A percentile compares a stretch with the other conserved stretches of the same genome.
Evolutionary conservation across 1,139 yeast species (phyloP).

Genomic region (Geotrichum histeridarum): DNA sequence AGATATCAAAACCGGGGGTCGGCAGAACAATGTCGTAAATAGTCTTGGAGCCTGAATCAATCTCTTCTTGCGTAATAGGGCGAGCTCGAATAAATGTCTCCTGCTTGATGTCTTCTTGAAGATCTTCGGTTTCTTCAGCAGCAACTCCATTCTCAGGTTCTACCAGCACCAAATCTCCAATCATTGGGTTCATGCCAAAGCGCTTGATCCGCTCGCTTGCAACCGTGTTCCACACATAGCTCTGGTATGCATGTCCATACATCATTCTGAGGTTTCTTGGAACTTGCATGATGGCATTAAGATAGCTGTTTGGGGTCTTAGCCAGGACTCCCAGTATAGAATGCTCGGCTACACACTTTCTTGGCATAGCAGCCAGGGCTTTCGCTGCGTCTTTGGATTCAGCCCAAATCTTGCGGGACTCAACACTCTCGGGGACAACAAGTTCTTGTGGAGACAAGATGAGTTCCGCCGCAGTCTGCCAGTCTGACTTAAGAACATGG

Average conservation of each 20-base stretch:
- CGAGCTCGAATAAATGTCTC: constrained; percentile 57
- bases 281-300: constrained; percentile 80
- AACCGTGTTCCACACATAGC: constrained; percentile 87
- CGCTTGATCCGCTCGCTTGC: constrained; percentile 71
- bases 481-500: constrained; percentile 62
- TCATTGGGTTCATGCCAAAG: constrained; percentile 64
- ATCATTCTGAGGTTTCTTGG: constrained; percentile 89
- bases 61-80: constrained; percentile 68
- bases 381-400: constrained; percentile 60
- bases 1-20: constrained; percentile 86
- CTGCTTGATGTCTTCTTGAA: constrained; percentile 59
- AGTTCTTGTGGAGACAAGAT: constrained; percentile 80
- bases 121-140: constrained; percentile 42
- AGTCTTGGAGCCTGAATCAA: constrained; percentile 52
- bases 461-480: constrained; percentile 74
- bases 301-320: constrained; percentile 49
- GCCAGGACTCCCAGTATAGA: constrained; percentile 58
- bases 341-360: constrained; percentile 78
- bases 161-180: constrained; percentile 75
- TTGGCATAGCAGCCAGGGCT: constrained; percentile 75
- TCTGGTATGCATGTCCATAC: constrained; percentile 97
- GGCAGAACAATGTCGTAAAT: constrained; percentile 87
- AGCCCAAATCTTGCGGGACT: constrained; percentile 78
- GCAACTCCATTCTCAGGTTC: constrained; percentile 20
- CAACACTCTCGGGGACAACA: constrained; percentile 74